Evolutionary conservation across 352 stramenopile species (phyloP), one percentile per base, ranked within the genome.

Genomic region (Pythium guiyangense): DNA sequence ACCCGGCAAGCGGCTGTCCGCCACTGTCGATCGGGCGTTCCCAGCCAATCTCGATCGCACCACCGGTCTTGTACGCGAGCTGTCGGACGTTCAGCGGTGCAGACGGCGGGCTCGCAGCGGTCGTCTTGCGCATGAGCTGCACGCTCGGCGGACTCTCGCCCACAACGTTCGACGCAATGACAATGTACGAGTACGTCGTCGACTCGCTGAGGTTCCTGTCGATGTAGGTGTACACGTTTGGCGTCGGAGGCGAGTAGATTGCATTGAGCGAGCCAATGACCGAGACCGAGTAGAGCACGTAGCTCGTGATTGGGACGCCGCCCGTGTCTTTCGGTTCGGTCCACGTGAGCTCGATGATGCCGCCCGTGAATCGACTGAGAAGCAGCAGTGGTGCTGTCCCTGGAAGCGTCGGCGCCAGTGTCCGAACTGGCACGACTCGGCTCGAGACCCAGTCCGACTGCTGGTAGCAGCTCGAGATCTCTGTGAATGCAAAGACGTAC

Each of bases 31-130:
- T 35, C 0, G 77, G 73, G 3, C 61, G 68, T 34, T 77, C 63
- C 80, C 80, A 90, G 6, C 65, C 73, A 27, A 88, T 74, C 39
- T 73, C 52, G n/a, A 90, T 70, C 2, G 76, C 62, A 3, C 80
- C 80, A 26, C 80, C 80, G 27, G 76, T 85, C 5, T 64, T 64
- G 27, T 77, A 82, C 0, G 18, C 9, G 6, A 80, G 49, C 34
- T 85, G 75, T 0, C 39, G 59, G 18, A 88, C 50, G 50, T 82
- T 76, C 31, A 72, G 27, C 9, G 80, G 80, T 0, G 64, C 64
- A 4, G 76, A 86, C 1, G 80, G 78, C 9, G 69, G 57, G 4
- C 75, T 84, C n/a, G 70, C 62, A 3, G 59, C 51, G 5, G 65
- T 51, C 3, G 80, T 88, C 20, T 66, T 74, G 22, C 65, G 62